Percentiles rank a stretch among this genome's conserved stretches.
phyloP scores from a whole-genome alignment of 1,284 basidiomycete species.

The Pterulicium gracile region DNA sequence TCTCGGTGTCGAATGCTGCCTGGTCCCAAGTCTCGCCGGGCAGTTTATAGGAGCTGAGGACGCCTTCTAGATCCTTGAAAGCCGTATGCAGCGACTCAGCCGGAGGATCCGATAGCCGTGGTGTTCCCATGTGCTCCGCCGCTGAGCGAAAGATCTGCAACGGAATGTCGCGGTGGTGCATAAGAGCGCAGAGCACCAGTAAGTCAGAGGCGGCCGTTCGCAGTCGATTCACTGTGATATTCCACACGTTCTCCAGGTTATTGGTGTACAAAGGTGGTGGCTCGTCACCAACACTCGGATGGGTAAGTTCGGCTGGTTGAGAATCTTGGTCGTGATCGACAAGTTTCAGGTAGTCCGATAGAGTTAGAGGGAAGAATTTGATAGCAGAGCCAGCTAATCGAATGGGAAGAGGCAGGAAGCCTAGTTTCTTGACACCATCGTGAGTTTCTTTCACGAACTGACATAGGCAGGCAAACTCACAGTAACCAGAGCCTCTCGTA shows the following conservation, averaged over 20 bases:
- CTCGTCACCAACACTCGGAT: not conserved
- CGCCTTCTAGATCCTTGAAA: no score
- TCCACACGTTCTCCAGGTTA: not conserved
- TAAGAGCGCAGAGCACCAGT: not conserved
- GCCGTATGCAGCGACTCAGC: no score
- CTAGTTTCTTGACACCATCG: not conserved
- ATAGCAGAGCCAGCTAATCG: not conserved
- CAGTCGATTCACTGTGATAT: not conserved
- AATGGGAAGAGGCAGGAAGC: not conserved
- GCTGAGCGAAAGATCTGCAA: not conserved
- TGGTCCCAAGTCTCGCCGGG: no score
- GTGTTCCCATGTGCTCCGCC: not conserved
- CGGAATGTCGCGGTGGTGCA: not conserved
- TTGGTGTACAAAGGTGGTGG: not conserved
- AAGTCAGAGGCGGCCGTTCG: not conserved
- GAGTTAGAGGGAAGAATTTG: not conserved
- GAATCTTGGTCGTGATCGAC: not conserved
- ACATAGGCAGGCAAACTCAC: not conserved
- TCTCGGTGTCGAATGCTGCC: no score
- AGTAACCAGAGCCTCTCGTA: not conserved
- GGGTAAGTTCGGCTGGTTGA: not conserved
- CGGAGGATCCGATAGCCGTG: no score
- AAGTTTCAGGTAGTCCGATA: not conserved
- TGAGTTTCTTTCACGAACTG: not conserved
- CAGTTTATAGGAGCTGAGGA: no score